Base-by-base conservation (phyloP, 2,329 filamentous ascomycete genomes). In the Fusarium sp. region DNA sequence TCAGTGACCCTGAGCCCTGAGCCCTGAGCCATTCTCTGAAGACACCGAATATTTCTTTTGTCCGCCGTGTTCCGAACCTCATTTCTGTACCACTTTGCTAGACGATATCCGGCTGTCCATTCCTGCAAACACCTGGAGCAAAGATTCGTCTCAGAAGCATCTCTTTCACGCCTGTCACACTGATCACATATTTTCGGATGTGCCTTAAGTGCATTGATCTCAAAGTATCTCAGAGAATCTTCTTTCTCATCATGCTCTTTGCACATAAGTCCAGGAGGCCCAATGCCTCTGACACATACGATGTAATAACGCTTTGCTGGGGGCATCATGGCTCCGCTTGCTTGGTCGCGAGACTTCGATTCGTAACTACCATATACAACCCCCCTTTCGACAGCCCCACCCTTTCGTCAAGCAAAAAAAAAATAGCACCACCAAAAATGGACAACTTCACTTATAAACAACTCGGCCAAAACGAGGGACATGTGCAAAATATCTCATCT, bases 101-200 rank as follows among this genome's bases (percentile, higher is more conserved):
- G 7, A 46, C 25, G 18, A 15, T 28, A 7, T 28, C 18, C 9
- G 19, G 13, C 12, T 21, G 18, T 15, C 5, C 4, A 6, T 21
- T 1, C 9, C 25, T 5, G 5, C 12, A 15, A 13, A 6, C 25
- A 21, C 19, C 19, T 28, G 19, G 15, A 15, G 44, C 25, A 28
- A 1, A 47, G 13, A 5, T 19, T 12, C 3, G 21, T 21, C 23
- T 21, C 18, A 11, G 13, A 21, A 47, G 3, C 15, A 5, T 30
- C 25, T 9, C 12, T 30, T 30, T n/a, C 19, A 0, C 0, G 19
- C 10, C 28, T 30, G 13, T 13, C 25, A 15, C 25, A 30, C 25
- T 47, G 0, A n/a, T 16, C 8, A 9, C 44, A n/a, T 25, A 47
- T 47, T 8, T 0, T 16, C 12, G 19, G 19, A 6, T 8, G 9